These are phyloP conservation scores for Auricularia auricula-judae DNA, from an alignment of 768 basidiomycete genomes.

Conservation along the genomic window DNA sequence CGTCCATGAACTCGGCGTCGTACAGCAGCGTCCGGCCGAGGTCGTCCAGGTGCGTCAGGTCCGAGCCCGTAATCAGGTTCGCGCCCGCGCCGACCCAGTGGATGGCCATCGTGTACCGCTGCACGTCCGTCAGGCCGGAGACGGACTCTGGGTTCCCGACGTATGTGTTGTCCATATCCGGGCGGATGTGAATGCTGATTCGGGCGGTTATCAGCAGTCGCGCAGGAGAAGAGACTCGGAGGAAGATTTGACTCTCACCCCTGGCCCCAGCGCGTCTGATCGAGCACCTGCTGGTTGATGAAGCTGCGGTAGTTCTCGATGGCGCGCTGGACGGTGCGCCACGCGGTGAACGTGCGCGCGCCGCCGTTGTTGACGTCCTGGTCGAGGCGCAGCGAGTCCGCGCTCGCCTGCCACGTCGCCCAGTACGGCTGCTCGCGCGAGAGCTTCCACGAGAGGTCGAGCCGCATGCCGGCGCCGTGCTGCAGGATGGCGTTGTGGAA, in stretches of 20 bases:
- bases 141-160: slow-evolving; percentile 1
- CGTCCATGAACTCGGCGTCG: background rate
- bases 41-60: slow-evolving; percentile 2
- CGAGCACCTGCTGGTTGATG: slow-evolving; percentile 2
- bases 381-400: slow-evolving; percentile 4
- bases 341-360: background rate
- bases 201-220: background rate
- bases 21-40: background rate
- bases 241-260: background rate
- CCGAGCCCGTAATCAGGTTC: slow-evolving; percentile 2
- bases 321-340: slow-evolving; percentile 4
- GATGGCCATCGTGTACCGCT: slow-evolving; percentile 2
- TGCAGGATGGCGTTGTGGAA: slow-evolving; percentile 4
- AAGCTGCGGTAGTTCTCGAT: slow-evolving; percentile 5
- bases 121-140: slow-evolving; percentile 2
- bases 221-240: background rate
- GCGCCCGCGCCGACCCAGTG: slow-evolving; percentile 4
- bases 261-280: background rate
- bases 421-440: slow-evolving; percentile 3
- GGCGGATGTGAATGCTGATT: slow-evolving; percentile 1
- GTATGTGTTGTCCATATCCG: slow-evolving; percentile 6
- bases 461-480: background rate
- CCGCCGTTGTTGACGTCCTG: slow-evolving; percentile 4
- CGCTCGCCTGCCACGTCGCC: background rate
- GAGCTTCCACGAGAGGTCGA: slow-evolving; percentile 5